These are phyloP conservation scores for Coleophoma cylindrospora DNA, from an alignment of 2,329 filamentous ascomycete genomes.

Conservation along the genomic window DNA sequence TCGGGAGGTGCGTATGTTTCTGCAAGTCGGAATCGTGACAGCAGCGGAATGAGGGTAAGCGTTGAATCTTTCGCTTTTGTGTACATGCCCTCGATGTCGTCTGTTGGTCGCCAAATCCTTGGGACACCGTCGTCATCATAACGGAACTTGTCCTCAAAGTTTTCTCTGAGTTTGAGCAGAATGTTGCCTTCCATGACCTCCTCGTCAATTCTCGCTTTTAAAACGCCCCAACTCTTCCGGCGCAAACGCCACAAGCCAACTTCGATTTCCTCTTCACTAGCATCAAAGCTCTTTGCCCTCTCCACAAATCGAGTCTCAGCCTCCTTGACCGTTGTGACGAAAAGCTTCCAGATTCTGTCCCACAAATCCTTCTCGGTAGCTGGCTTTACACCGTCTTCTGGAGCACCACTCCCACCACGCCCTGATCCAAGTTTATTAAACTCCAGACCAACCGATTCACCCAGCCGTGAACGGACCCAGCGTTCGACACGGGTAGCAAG, in stretches of 20 bases:
- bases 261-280: conserved; percentile 84
- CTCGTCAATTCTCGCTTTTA: conserved; percentile 88
- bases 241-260: conserved; percentile 89
- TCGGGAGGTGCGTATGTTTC: conserved; percentile 73
- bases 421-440: conserved; percentile 95
- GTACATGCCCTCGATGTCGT: conserved; percentile 96
- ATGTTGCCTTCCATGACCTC: conserved; percentile 98
- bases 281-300: conserved; percentile 88
- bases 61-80: conserved; percentile 90
- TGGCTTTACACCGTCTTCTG: conserved; percentile 71
- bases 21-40: conserved; percentile 77
- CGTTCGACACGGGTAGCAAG: conserved; percentile 87
- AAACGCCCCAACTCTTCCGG: conserved; percentile 89
- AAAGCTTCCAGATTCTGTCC: conserved; percentile 91
- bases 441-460: conserved; percentile 83
- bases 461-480: conserved; percentile 84
- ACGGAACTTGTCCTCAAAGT: conserved; percentile 98
- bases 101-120: conserved; percentile 91
- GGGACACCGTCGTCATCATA: conserved; percentile 95
- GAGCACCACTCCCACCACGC: conserved; percentile 74
- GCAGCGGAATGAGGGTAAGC: conserved; percentile 80
- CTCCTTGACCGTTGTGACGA: conserved; percentile 75
- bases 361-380: conserved; percentile 80
- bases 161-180: conserved; percentile 89
- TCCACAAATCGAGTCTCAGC: conserved; percentile 83